Base-by-base conservation (phyloP, 306 rosid genomes). In the Inga laurina region DNA sequence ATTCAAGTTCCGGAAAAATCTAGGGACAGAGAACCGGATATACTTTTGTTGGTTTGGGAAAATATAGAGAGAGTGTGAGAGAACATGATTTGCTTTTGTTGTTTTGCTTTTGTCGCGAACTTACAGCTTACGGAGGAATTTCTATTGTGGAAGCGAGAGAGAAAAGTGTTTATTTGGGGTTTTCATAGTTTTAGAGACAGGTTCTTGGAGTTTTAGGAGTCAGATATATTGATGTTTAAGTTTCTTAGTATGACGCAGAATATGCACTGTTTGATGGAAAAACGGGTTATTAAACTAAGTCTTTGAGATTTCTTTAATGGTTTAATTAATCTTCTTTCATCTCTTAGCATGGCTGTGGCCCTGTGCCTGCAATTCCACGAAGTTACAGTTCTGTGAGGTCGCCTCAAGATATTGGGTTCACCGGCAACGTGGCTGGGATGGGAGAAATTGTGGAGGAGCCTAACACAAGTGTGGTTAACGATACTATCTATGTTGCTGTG, bases 401-500 rank as follows among this genome's bases (percentile, higher is more conserved):
- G 51, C 74, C 81, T 78, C 87, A 86, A 21, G 83, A 89, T 18
- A 67, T 35, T 64, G 34, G 79, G 43, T 67, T 81, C 45, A 45
- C 86, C 14, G 76, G 75, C 46, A 44, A 70, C 57, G 85, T 84
- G 94, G 78, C 83, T 43, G 77, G 83, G 9, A 77, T 57, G 18
- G 85, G 82, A 84, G 96, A 87, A 84, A 81, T 89, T 85, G 85
- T 74, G 57, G 96, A 88, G 82, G 94, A 85, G 78, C 87, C 91
- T 41, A 75, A 56, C 75, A 81, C 73, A 49, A 16, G n/a, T 54
- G 82, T 84, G 82, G 88, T 78, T 56, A 90, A 91, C 71, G 90
- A 91, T 14, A 62, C 83, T 69, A 68, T 92, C 62, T 88, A 86
- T 81, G 97, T 97, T 75, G 89, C 98, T 27, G 94, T 92, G 57